phyloP scores from a whole-genome alignment of 495 filamentous ascomycete genomes.

The Penicillium macrosclerotiorum region DNA sequence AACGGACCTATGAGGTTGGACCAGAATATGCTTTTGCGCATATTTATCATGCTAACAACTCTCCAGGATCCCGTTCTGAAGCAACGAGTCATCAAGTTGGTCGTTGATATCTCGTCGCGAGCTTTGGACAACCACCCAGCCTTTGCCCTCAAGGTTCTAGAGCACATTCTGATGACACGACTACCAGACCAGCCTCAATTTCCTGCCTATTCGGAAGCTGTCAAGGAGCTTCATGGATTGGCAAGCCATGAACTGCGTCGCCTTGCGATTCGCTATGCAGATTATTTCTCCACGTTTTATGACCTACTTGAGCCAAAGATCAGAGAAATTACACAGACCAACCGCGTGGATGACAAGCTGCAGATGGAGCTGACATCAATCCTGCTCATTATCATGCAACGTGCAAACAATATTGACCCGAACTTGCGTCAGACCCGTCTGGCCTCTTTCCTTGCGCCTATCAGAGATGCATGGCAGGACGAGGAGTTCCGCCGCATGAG shows the following conservation, averaged over 20 bases:
- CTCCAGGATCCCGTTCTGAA: constrained; percentile 78
- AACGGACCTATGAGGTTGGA: constrained; percentile 70
- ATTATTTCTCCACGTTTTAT: constrained; percentile 84
- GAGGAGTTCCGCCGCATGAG: constrained; percentile 63
- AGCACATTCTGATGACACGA: constrained; percentile 82
- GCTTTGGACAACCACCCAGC: constrained; percentile 73
- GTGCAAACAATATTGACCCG: constrained; percentile 70
- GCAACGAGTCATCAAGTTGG: constrained; percentile 77
- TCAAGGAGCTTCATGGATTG: constrained; percentile 78
- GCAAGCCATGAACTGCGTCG: constrained; percentile 84
- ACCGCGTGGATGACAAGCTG: constrained; percentile 71
- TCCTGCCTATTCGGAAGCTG: constrained; percentile 80
- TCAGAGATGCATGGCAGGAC: constrained; percentile 78
- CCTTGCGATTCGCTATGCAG: constrained; percentile 84
- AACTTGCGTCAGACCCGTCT: constrained; percentile 62
- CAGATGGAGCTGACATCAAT: constrained; percentile 66
- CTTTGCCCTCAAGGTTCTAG: constrained; percentile 83
- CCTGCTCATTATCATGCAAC: constrained; percentile 93
- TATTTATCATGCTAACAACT: too few relatives aligned
- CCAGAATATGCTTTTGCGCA: too few relatives aligned
- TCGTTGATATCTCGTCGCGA: constrained; percentile 80
- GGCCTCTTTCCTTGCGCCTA: constrained; percentile 69
- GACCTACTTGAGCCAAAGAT: constrained; percentile 81
- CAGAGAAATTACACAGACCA: constrained; percentile 70
- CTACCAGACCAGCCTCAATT: constrained; percentile 65